phyloP scores from a whole-genome alignment of 2,329 filamentous ascomycete genomes.

The Xylaria sp. region DNA sequence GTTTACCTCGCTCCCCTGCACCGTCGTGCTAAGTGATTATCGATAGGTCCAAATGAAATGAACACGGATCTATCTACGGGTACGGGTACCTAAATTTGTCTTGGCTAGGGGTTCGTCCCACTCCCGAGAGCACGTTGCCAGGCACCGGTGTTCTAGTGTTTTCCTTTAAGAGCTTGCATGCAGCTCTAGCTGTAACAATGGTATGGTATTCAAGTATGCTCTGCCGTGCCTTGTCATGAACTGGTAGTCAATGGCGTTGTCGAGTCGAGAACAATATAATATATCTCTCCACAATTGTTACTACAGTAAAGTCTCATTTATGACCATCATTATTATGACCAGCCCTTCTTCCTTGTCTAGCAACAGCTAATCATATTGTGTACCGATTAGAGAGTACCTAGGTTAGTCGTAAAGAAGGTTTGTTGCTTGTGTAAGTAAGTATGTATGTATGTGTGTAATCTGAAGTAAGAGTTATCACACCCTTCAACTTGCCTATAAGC shows the following conservation, averaged over 20 bases:
- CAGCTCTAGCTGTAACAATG: not conserved
- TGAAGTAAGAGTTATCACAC: not conserved
- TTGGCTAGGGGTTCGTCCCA: constrained; percentile 19
- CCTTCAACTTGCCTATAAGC: constrained; percentile 13
- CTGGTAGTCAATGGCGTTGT: not conserved
- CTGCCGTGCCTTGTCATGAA: not conserved
- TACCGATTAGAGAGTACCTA: not conserved
- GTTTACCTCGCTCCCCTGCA: constrained; percentile 38
- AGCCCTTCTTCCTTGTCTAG: not conserved
- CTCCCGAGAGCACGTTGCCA: not conserved
- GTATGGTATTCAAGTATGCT: not conserved
- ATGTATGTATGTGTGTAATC: not conserved
- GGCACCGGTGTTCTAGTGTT: constrained; percentile 6
- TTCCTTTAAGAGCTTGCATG: constrained; percentile 29
- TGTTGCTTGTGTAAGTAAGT: not conserved
- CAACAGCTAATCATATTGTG: not conserved
- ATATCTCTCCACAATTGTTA: not conserved
- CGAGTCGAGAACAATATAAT: not conserved
- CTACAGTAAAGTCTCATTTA: not conserved
- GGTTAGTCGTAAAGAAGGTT: not conserved
- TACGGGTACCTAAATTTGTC: constrained; percentile 5
- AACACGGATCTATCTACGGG: constrained; percentile 4
- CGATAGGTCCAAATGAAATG: constrained; percentile 35
- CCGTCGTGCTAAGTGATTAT: constrained; percentile 42
- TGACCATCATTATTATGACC: not conserved